phyloP scores from a whole-genome alignment of 768 basidiomycete species.

The Boletus patriciae region DNA sequence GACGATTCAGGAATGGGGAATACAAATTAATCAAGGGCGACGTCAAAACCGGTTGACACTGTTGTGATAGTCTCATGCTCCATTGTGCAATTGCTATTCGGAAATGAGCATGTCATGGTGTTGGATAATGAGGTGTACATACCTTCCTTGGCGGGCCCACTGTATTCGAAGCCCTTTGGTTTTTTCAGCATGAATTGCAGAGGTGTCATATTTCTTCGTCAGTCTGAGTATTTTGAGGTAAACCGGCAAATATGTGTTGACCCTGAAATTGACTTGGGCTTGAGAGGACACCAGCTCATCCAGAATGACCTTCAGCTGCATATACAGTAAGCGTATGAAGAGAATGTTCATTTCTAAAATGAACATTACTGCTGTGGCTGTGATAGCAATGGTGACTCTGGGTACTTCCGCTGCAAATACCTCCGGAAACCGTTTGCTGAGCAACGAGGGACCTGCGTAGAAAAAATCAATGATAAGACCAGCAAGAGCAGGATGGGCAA shows the following conservation, averaged over 20 bases:
- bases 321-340: too few relatives aligned
- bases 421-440: neutral
- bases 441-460: too few relatives aligned
- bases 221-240: neutral
- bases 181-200: neutral
- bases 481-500: neutral
- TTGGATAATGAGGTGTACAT: too few relatives aligned
- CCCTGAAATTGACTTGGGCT: too few relatives aligned
- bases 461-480: neutral
- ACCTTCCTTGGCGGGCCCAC: neutral
- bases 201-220: neutral
- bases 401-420: neutral
- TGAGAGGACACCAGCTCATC: too few relatives aligned
- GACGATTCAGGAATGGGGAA: too few relatives aligned
- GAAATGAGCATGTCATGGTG: too few relatives aligned
- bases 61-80: neutral
- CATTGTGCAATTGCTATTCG: neutral
- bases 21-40: neutral
- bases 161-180: neutral
- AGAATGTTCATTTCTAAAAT: too few relatives aligned
- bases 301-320: too few relatives aligned
- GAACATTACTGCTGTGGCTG: neutral
- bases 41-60: neutral
- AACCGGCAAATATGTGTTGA: neutral
- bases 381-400: too few relatives aligned